These are phyloP conservation scores for Claviceps sp. DNA, from an alignment of 2,329 filamentous ascomycete genomes.

Conservation along the genomic window DNA sequence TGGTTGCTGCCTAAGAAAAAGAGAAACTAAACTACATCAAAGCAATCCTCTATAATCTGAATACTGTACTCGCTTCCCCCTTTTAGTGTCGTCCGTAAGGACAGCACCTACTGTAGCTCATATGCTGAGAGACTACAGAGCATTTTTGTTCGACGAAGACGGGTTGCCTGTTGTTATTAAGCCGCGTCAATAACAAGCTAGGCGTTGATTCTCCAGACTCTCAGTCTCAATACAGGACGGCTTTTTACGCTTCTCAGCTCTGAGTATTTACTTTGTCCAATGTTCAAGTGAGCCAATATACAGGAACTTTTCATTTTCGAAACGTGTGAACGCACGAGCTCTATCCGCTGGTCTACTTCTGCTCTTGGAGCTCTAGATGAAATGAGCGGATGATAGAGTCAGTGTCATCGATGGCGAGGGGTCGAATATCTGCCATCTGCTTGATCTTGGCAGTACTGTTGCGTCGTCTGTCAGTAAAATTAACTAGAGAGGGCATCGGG, in stretches of 20 bases:
- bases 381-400: slow-evolving; percentile 77
- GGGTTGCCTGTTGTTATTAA: neutral
- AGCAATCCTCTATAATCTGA: too few species aligned
- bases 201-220: too few species aligned
- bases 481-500: neutral
- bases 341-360: neutral
- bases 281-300: neutral
- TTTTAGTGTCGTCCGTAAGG: too few species aligned
- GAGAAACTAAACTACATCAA: too few species aligned
- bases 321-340: neutral
- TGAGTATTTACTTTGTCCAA: neutral
- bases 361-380: slow-evolving; percentile 33
- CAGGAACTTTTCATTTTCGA: neutral
- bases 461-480: slow-evolving; percentile 15
- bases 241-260: too few species aligned
- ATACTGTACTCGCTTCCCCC: too few species aligned
- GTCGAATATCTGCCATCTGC: slow-evolving; percentile 71
- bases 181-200: neutral
- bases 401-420: slow-evolving; percentile 77
- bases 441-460: slow-evolving; percentile 60
- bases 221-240: neutral
- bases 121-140: neutral
- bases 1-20: too few species aligned
- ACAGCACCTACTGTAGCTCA: too few species aligned
- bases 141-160: neutral